A percentile compares a stretch with the other conserved stretches of the same genome.
Evolutionary conservation across 805 yeast genomes (phyloP).

Genomic region (Jamesozyma jinghongensis): DNA sequence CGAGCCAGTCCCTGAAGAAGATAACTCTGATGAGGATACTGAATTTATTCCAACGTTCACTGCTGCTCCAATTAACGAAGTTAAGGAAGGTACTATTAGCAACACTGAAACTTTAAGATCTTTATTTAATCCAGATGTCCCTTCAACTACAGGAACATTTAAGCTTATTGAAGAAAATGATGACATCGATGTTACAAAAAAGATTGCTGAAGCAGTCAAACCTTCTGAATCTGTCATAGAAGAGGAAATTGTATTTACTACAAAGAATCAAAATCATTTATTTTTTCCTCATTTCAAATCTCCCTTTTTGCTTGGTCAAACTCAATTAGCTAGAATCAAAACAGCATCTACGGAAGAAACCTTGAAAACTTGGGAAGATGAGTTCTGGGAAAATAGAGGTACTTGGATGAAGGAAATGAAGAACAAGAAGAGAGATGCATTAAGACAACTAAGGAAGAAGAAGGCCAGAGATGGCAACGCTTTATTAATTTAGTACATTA

Average conservation of each 20-base stretch:
- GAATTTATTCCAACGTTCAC: conserved; percentile 53
- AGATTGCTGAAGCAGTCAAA: conserved; percentile 27
- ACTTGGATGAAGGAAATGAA: conserved; percentile 69
- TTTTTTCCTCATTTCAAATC: conserved; percentile 81
- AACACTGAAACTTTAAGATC: conserved; percentile 57
- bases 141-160: conserved; percentile 30
- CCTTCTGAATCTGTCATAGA: neutral
- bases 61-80: conserved; percentile 7
- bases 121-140: conserved; percentile 39
- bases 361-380: conserved; percentile 50
- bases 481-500: conserved; percentile 3
- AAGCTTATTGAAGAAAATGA: conserved; percentile 40
- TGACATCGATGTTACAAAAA: conserved; percentile 34
- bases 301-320: conserved; percentile 78
- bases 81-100: conserved; percentile 26
- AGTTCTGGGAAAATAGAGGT: conserved; percentile 80
- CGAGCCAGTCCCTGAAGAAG: conserved; percentile 20
- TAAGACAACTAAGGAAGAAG: conserved; percentile 45
- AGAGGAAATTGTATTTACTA: conserved; percentile 23
- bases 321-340: conserved; percentile 57
- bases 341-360: conserved; percentile 23
- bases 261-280: conserved; percentile 36
- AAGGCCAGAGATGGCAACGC: conserved; percentile 16
- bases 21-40: conserved; percentile 30
- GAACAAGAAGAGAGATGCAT: conserved; percentile 63